A percentile compares a stretch with the other conserved stretches of the same genome.
phyloP scores from a whole-genome alignment of 345 rosid genomes.

The Noccaea bulbosa region DNA sequence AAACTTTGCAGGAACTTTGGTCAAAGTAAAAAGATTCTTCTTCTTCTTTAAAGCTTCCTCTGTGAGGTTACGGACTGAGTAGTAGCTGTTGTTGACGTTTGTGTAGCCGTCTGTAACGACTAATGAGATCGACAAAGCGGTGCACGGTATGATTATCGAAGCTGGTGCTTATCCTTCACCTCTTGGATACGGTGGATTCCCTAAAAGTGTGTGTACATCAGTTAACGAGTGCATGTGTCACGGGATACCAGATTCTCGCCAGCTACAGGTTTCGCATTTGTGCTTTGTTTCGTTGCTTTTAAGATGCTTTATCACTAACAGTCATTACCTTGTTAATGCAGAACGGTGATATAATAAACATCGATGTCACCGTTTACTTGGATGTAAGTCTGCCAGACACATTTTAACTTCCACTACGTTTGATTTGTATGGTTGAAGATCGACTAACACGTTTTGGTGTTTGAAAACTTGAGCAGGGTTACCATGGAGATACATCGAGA shows the following conservation, averaged over 20 bases:
- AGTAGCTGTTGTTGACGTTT: conserved; percentile 9
- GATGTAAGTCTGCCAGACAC: conserved; percentile 55
- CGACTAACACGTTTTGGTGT: background rate
- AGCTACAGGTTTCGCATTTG: conserved; percentile 66
- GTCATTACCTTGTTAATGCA: conserved; percentile 46
- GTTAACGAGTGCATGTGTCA: conserved; percentile 98
- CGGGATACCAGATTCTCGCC: conserved; percentile 97
- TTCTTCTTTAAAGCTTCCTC: background rate
- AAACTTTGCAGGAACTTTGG: conserved; percentile 75
- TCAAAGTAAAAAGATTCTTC: conserved; percentile 56
- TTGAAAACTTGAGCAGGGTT: conserved; percentile 59
- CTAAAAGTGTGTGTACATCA: conserved; percentile 93
- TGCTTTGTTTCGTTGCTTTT: conserved; percentile 12
- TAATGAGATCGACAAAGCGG: conserved; percentile 91
- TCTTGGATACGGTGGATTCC: conserved; percentile 96
- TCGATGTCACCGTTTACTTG: conserved; percentile 91
- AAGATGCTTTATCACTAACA: conserved; percentile 29
- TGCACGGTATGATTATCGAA: conserved; percentile 84
- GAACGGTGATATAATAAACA: conserved; percentile 91
- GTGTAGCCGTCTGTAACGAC: conserved; percentile 89
- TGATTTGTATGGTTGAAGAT: background rate
- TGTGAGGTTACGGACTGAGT: conserved; percentile 14
- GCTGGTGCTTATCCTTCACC: conserved; percentile 99
- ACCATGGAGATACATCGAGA: conserved; percentile 97
- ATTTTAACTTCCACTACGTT: conserved; percentile 38